Base-by-base conservation (phyloP, 106 monocot genomes). In the Dendrobium huoshanense region DNA sequence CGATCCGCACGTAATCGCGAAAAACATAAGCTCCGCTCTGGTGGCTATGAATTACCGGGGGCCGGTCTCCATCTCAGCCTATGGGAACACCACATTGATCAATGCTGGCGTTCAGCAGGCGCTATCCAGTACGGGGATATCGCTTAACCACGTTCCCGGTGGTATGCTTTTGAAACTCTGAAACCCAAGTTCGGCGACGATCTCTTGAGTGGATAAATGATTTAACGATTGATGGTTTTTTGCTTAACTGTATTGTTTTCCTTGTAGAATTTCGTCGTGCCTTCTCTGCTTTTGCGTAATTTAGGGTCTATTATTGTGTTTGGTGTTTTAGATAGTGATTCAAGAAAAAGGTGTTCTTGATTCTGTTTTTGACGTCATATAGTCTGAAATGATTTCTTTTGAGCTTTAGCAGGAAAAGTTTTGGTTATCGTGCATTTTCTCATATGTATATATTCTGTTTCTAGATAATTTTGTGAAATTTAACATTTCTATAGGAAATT, bases 81-180 rank as follows among this genome's bases (percentile, higher is more conserved):
- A 92, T 41, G 94, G 94, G 37, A 88, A 94, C 29, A 88, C 87
- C 41, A 72, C 9, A 42, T 25, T 61, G 56, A 80, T 88, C 78
- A 31, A 67, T 18, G 3, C 55, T 10, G 0, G 67, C 29, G 84
- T 84, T 18, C 89, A 90, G 65, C 84, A 92, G 31, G 92, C 88
- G 41, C 90, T 94, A 73, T 82, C 85, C 73, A 90, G 90, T 81
- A 94, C 94, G 25, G 94, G 92, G 43, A 84, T 92, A 78, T 22
- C 81, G 41, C 92, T 94, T 80, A 91, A 94, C 77, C 88, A 92
- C 75, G 92, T 92, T 42, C 94, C 94, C 65, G 81, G 89, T 13
- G 94, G 94, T 94, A 88, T 33, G 70, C 10, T 33, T 37, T 70
- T 37, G 31, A 51, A 18, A 18, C 33, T 76, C 25, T 29, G 22